Evolutionary conservation across 1,284 basidiomycete genomes (phyloP).

Genomic region (Rhizoctonia solani): DNA sequence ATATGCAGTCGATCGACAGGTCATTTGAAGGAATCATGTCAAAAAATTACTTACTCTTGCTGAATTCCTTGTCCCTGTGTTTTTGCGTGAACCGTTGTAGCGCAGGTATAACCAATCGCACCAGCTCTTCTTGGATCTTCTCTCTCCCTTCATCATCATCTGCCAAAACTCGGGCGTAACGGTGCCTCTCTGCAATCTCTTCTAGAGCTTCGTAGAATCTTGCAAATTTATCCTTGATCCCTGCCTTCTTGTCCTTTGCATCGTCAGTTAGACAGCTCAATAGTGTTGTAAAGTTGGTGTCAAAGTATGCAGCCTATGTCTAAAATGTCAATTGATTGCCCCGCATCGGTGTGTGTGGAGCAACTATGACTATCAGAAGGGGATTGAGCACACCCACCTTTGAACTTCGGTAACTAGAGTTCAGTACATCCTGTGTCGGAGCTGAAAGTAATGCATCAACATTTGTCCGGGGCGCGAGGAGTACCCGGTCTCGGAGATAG

Average conservation of each 20-base stretch:
- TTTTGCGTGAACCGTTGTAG: constrained; percentile 72
- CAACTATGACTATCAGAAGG: no score
- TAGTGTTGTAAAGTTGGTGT: constrained; percentile 74
- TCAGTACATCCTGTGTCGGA: constrained; percentile 62
- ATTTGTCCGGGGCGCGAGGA: constrained; percentile 54
- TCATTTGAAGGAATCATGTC: background rate
- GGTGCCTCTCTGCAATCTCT: constrained; percentile 73
- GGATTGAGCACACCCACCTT: constrained; percentile 52
- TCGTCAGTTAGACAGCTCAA: constrained; percentile 73
- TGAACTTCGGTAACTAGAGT: constrained; percentile 70
- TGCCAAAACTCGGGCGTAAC: constrained; percentile 65
- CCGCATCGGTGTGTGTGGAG: background rate
- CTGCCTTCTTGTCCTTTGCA: constrained; percentile 63
- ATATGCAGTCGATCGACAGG: background rate
- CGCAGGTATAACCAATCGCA: constrained; percentile 72
- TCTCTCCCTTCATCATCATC: constrained; percentile 64
- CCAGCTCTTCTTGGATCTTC: constrained; percentile 67
- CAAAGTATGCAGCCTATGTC: constrained; percentile 66
- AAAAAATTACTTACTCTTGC: constrained; percentile 64
- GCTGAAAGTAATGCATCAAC: constrained; percentile 57
- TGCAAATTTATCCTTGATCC: constrained; percentile 77
- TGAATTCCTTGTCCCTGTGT: constrained; percentile 76
- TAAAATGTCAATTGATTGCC: background rate
- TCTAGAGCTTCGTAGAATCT: constrained; percentile 77
- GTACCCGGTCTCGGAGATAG: constrained; percentile 62